Evolutionary conservation across 257 asterid genomes (phyloP).

Genomic region (Linderniella brevidens): DNA sequence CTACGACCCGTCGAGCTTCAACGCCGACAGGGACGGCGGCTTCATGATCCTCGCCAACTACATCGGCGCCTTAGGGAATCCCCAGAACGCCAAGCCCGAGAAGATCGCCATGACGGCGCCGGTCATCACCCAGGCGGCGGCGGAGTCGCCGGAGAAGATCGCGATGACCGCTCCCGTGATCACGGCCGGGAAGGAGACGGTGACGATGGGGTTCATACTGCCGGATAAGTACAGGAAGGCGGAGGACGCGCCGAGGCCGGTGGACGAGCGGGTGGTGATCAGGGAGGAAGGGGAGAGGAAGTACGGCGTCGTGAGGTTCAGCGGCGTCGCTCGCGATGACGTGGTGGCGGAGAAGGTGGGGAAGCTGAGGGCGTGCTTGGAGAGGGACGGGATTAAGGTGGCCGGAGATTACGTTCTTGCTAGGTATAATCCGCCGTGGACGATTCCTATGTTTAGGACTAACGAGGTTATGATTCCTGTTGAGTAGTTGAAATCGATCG

Average conservation of each 20-base stretch:
- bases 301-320: slow-evolving; percentile 65
- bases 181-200: slow-evolving; percentile 36
- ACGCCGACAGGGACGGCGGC: slow-evolving; percentile 69
- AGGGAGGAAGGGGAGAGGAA: slow-evolving; percentile 72
- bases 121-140: slow-evolving; percentile 43
- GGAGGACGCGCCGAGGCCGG: slow-evolving; percentile 78
- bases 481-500: slow-evolving; percentile 11
- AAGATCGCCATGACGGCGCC: slow-evolving; percentile 71
- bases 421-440: slow-evolving; percentile 93
- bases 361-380: slow-evolving; percentile 38
- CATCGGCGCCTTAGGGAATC: slow-evolving; percentile 72
- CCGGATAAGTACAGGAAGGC: slow-evolving; percentile 49
- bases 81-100: slow-evolving; percentile 56
- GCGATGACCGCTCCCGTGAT: slow-evolving; percentile 79
- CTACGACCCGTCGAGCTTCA: slow-evolving; percentile 48
- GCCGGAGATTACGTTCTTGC: slow-evolving; percentile 63
- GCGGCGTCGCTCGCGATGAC: slow-evolving; percentile 50
- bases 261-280: slow-evolving; percentile 66
- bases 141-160: slow-evolving; percentile 37
- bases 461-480: slow-evolving; percentile 83
- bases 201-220: slow-evolving; percentile 74
- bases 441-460: slow-evolving; percentile 61
- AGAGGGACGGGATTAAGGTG: slow-evolving; percentile 56
- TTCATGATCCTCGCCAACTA: slow-evolving; percentile 51
- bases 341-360: slow-evolving; percentile 56